phyloP scores from a whole-genome alignment of 2,329 filamentous ascomycete genomes.

The Scedosporium dehoogii region DNA sequence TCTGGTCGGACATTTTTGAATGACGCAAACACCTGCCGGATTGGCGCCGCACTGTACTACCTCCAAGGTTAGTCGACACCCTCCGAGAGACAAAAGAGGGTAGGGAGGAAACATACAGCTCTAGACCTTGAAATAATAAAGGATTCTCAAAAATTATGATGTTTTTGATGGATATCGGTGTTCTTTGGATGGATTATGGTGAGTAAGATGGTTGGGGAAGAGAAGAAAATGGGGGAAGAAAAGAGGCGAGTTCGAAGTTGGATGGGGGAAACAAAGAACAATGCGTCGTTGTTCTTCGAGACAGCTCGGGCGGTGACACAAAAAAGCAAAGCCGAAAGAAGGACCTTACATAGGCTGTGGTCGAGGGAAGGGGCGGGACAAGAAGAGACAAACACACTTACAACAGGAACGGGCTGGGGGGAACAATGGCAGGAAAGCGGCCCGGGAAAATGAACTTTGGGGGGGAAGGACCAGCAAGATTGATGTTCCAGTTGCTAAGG shows the following conservation, averaged over 20 bases:
- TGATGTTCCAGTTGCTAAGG: not conserved
- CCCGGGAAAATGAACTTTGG: not conserved
- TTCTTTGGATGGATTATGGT: not conserved
- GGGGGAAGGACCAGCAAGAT: not conserved
- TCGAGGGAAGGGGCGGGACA: not conserved
- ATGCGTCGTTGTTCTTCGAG: constrained; percentile 1
- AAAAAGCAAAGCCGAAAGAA: constrained; percentile 1
- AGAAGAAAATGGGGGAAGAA: constrained; percentile 9
- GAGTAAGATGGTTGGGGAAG: not conserved
- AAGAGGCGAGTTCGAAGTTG: constrained; percentile 11
- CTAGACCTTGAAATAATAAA: not conserved
- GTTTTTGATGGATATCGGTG: not conserved
- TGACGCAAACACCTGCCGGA: not conserved
- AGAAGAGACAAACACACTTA: not conserved
- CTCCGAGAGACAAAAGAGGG: not conserved
- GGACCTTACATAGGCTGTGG: constrained; percentile 7
- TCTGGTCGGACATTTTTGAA: not conserved
- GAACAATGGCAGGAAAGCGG: not conserved
- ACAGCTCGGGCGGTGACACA: not conserved
- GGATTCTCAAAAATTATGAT: not conserved
- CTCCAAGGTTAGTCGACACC: not conserved
- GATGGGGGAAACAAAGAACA: constrained; percentile 4
- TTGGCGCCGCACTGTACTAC: constrained; percentile 6
- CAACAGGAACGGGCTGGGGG: not conserved
- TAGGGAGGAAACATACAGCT: not conserved